A percentile compares a stretch with the other conserved stretches of the same genome.
phyloP scores from a whole-genome alignment of 805 yeast genomes.

The Schwanniomyces vanrijiae region DNA sequence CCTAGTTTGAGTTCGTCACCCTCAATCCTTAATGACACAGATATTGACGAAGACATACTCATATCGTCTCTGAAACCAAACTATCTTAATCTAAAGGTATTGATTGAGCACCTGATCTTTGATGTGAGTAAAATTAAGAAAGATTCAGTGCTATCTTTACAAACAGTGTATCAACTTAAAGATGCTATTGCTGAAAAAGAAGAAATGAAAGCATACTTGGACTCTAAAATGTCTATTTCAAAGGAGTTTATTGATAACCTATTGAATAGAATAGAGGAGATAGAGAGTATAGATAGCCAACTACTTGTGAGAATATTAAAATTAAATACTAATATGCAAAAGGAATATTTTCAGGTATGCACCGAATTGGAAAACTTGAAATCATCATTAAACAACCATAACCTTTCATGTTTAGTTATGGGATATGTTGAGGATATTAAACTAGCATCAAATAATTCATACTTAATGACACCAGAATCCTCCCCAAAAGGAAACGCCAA shows the following conservation, averaged over 20 bases:
- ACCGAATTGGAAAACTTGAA: constrained; percentile 29
- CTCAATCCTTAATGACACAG: constrained; percentile 14
- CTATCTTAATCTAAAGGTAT: constrained; percentile 40
- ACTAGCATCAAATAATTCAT: constrained; percentile 14
- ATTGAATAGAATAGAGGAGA: constrained; percentile 13
- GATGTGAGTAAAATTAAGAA: constrained; percentile 36
- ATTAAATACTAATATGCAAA: constrained; percentile 31
- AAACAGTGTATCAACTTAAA: constrained; percentile 27
- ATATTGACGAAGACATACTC: constrained; percentile 15
- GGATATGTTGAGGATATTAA: constrained; percentile 49
- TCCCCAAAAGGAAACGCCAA: constrained; percentile 7
- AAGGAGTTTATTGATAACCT: constrained; percentile 33
- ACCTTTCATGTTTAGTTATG: constrained; percentile 43
- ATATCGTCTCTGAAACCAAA: constrained; percentile 19
- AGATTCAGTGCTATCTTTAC: constrained; percentile 32
- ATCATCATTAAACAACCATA: constrained; percentile 37
- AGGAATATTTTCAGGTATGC: constrained; percentile 22
- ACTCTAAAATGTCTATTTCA: constrained; percentile 28
- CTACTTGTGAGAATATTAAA: constrained; percentile 31
- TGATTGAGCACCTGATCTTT: constrained; percentile 46
- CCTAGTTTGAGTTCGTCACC: constrained; percentile 21
- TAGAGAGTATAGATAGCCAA: constrained; percentile 22
- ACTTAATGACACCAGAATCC: constrained; percentile 5
- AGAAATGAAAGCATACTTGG: constrained; percentile 30
- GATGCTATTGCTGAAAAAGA: constrained; percentile 25